phyloP scores from a whole-genome alignment of 805 yeast genomes.

The Cyberlindnera saturnus region DNA sequence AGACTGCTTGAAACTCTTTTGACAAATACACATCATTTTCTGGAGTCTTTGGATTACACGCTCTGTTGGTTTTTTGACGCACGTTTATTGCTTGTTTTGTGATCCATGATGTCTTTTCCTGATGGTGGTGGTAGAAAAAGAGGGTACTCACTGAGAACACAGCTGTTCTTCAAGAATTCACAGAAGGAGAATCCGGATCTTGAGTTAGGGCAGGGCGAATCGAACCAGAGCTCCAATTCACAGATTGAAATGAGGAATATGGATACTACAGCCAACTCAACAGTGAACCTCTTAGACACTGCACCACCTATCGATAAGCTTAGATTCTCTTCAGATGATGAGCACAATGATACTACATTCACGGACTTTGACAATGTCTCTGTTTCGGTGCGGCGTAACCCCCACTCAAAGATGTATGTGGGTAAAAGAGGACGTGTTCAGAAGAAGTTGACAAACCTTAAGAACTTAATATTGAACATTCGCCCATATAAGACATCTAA shows the following conservation, averaged over 20 bases:
- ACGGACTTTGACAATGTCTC: background rate
- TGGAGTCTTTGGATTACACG: background rate
- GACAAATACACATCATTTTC: too few relatives aligned
- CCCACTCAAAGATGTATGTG: slow-evolving; percentile 11
- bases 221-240: background rate
- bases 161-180: slow-evolving; percentile 45
- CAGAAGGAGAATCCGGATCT: slow-evolving; percentile 16
- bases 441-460: slow-evolving; percentile 16
- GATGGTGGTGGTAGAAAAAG: slow-evolving; percentile 38
- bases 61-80: background rate
- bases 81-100: background rate
- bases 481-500: slow-evolving; percentile 45
- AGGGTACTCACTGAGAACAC: slow-evolving; percentile 64
- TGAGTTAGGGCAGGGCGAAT: slow-evolving; percentile 5
- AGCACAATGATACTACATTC: background rate
- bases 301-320: background rate
- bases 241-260: background rate
- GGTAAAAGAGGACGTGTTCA: slow-evolving; percentile 21
- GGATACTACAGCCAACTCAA: slow-evolving; percentile 1
- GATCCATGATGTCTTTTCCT: background rate
- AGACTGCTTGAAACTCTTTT: too few relatives aligned
- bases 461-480: slow-evolving; percentile 39
- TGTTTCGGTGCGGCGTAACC: slow-evolving; percentile 2
- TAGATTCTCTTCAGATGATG: background rate
- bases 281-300: slow-evolving; percentile 6